phyloP scores from a whole-genome alignment of 2,329 filamentous ascomycete genomes.

The Beauveria sp. region DNA sequence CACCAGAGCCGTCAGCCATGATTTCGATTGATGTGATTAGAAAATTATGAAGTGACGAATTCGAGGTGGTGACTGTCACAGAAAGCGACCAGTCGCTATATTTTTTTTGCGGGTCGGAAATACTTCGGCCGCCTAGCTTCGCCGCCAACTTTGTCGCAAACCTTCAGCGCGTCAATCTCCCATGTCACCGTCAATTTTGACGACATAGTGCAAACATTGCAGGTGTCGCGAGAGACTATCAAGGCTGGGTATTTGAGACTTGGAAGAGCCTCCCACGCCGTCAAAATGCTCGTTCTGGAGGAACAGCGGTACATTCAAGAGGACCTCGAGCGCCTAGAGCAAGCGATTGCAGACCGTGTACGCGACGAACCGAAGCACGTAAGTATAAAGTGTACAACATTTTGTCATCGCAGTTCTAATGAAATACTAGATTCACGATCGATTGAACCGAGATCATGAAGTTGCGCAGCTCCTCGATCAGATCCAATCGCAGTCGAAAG shows the following conservation, averaged over 20 bases:
- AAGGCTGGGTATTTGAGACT: not conserved
- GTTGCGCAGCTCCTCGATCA: slow-evolving; percentile 78
- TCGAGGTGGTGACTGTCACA: not conserved
- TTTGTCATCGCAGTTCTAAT: slow-evolving; percentile 16
- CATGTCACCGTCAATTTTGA: not conserved
- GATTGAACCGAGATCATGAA: slow-evolving; percentile 86
- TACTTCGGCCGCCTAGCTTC: slow-evolving; percentile 20
- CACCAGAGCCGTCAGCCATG: slow-evolving; percentile 76
- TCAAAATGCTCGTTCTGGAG: slow-evolving; percentile 74
- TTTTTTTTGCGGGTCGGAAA: slow-evolving; percentile 20
- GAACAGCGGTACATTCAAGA: slow-evolving; percentile 92
- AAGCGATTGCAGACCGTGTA: slow-evolving; percentile 83
- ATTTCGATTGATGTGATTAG: slow-evolving; percentile 24
- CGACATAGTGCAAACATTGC: not conserved
- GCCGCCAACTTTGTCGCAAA: slow-evolving; percentile 7
- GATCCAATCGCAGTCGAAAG: slow-evolving; percentile 77
- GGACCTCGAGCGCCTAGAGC: slow-evolving; percentile 91
- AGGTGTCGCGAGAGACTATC: not conserved
- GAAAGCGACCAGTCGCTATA: not conserved
- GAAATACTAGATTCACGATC: slow-evolving; percentile 65
- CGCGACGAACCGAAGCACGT: slow-evolving; percentile 84
- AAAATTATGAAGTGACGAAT: not conserved
- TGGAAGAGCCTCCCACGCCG: not conserved
- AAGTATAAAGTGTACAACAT: slow-evolving; percentile 27
- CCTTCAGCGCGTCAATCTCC: not conserved